These are phyloP conservation scores for Colletotrichum lindemuthianum DNA, from an alignment of 2,329 filamentous ascomycete species.

Conservation along the genomic window DNA sequence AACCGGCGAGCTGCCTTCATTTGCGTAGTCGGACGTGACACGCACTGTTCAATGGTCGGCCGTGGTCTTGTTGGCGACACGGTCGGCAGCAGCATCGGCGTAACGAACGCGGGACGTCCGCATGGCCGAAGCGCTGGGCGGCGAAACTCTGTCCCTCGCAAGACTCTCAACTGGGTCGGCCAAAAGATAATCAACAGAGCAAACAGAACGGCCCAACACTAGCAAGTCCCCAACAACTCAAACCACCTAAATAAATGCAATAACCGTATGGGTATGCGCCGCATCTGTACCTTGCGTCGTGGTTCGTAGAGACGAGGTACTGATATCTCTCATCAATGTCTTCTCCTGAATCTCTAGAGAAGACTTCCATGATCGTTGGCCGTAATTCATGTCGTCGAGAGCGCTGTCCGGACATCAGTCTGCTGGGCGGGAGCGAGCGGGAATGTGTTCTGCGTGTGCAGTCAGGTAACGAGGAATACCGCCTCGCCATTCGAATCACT, in stretches of 20 bases:
- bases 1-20: conserved; percentile 13
- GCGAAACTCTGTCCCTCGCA: conserved; percentile 14
- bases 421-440: conserved; percentile 23
- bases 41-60: conserved; percentile 4
- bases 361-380: conserved; percentile 40
- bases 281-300: conserved; percentile 30
- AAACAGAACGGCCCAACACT: conserved; percentile 32
- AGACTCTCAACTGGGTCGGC: conserved; percentile 26
- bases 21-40: conserved; percentile 10
- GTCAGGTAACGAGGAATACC: conserved; percentile 20
- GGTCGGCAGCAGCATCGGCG: conserved; percentile 2
- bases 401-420: conserved; percentile 23
- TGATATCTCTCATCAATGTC: conserved; percentile 27
- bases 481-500: conserved; percentile 47
- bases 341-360: conserved; percentile 35
- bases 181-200: conserved; percentile 31
- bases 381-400: conserved; percentile 36
- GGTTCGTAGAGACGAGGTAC: conserved; percentile 33
- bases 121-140: conserved; percentile 12
- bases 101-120: conserved; percentile 2
- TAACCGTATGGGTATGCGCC: conserved; percentile 35
- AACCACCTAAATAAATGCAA: conserved; percentile 36
- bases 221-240: conserved; percentile 31
- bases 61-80: conserved; percentile 3
- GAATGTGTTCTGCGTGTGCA: conserved; percentile 29